Percentiles rank a stretch among this genome's conserved stretches.
phyloP scores from a whole-genome alignment of 2,329 filamentous ascomycete species.

The Arthrobotrys iridis region DNA sequence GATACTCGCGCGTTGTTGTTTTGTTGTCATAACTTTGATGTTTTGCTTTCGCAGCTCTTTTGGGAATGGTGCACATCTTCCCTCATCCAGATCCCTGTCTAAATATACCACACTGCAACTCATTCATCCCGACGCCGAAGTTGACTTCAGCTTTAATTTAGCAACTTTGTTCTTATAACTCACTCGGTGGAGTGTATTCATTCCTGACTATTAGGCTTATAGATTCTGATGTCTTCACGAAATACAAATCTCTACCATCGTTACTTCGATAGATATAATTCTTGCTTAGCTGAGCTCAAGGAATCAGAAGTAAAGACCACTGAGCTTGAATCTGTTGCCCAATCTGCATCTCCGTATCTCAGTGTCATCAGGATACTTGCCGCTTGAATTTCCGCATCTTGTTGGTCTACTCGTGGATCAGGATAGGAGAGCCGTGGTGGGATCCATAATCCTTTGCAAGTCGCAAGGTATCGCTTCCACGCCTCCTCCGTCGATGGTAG shows the following conservation, averaged over 20 bases:
- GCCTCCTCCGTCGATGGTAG: slow-evolving; percentile 23
- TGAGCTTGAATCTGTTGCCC: not conserved
- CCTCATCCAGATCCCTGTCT: not conserved
- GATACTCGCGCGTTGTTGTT: slow-evolving; percentile 31
- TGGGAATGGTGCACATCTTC: not conserved
- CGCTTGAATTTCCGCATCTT: slow-evolving; percentile 23
- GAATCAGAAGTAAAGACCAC: not conserved
- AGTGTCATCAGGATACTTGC: slow-evolving; percentile 44
- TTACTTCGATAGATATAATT: too few species aligned
- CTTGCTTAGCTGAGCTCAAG: not conserved
- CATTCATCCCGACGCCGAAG: not conserved
- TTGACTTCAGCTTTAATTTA: too few species aligned
- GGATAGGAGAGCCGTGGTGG: slow-evolving; percentile 41
- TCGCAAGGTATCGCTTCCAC: slow-evolving; percentile 27
- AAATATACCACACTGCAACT: slow-evolving; percentile 34
- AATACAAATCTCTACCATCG: too few species aligned
- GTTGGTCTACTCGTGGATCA: not conserved
- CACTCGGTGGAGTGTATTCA: too few species aligned
- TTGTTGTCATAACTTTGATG: slow-evolving; percentile 28
- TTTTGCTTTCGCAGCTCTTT: slow-evolving; percentile 15
- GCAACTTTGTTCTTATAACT: too few species aligned
- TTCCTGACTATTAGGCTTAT: too few species aligned
- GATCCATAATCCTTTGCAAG: slow-evolving; percentile 27
- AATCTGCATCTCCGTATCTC: slow-evolving; percentile 21
- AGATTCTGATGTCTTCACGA: too few species aligned